Evolutionary conservation across 1,284 basidiomycete genomes (phyloP), one percentile per base, ranked within the genome.

Genomic region (Volvariella volvacea): DNA sequence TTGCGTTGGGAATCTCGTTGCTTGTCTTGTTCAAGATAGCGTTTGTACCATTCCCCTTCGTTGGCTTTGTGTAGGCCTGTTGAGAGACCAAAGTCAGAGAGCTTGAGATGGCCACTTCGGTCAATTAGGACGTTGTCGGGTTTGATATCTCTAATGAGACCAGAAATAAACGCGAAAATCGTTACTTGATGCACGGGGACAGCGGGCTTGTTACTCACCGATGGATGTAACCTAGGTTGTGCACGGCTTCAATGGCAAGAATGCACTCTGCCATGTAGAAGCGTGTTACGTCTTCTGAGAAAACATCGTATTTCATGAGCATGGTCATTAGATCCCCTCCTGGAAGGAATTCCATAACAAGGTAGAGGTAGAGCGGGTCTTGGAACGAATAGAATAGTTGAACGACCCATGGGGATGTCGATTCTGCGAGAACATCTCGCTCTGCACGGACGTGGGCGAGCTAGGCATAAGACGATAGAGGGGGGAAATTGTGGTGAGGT

Each of bases 211-310:
- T 12, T 19, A 61, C 80, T 43, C 50, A 91, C 90, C 91, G 88
- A 65, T 99, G 95, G 56, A 99, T 98, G 64, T 98, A 99, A n/a
- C 95, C 95, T 17, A 99, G 80, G 57, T 92, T 92, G 67, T 99
- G 95, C 2, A 99, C 95, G 1, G 94, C 95, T 63, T 99, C 95
- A 50, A 99, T 94, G 16, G 95, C 95, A 25, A 99, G 75, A 45
- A 98, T 92, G 63, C 93, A 97, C 67, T 99, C 95, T 34, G 95
- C 95, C 82, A 99, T 97, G 68, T 99, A 99, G 70, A 99, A 99
- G 46, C 96, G 84, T 25, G 93, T 96, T 31, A 99, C 95, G 61
- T 99, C 95, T 64, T 99, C 95, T 7, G 91, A 92, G 68, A 99
- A 99, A 1, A 95, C 92, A 64, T 99, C 95, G 66, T 99, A 98